Percentiles rank a stretch among this genome's conserved stretches.
Conservation (phyloP, 805 yeast genomes). For the Starmerella bacillaris region DNA sequence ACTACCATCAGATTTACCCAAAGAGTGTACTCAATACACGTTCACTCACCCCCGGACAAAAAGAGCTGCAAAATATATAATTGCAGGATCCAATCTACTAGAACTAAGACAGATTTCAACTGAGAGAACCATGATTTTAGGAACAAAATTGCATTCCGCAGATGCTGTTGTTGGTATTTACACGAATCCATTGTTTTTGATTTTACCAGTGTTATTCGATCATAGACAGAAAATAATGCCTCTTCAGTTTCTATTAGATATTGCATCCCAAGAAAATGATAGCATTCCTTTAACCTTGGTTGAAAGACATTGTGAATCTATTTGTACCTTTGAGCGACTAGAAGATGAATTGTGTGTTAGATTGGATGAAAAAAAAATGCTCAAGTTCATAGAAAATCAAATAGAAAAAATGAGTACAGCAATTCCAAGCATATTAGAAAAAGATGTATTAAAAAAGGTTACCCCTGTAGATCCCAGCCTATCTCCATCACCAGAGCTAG, state of each 20-base stretch:
- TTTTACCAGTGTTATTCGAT: constrained; percentile 14
- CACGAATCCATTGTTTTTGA: constrained; percentile 18
- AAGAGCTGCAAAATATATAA: background rate
- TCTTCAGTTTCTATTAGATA: constrained; percentile 18
- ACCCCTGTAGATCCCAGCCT: constrained; percentile 12
- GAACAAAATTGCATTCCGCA: constrained; percentile 3
- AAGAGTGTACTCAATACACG: too few relatives aligned
- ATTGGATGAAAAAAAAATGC: constrained; percentile 10
- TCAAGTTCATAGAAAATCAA: constrained; percentile 12
- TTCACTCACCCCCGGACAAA: background rate
- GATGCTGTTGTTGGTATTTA: constrained; percentile 17
- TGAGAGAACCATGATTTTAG: background rate
- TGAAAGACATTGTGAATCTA: constrained; percentile 1
- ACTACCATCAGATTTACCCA: too few relatives aligned
- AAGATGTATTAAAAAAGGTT: constrained; percentile 8
- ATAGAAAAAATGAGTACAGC: constrained; percentile 8
- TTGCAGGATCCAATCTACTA: background rate
- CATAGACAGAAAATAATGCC: constrained; percentile 14
- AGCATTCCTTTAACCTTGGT: constrained; percentile 11
- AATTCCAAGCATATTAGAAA: constrained; percentile 12
- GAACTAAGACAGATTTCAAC: background rate
- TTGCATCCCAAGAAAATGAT: constrained; percentile 8
- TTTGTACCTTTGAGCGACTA: constrained; percentile 8
- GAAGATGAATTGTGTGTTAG: constrained; percentile 2
- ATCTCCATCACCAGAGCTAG: constrained; percentile 12